A percentile compares a stretch with the other conserved stretches of the same genome.
phyloP scores from a whole-genome alignment of 2,329 filamentous ascomycete genomes.

The Claviceps sp. region DNA sequence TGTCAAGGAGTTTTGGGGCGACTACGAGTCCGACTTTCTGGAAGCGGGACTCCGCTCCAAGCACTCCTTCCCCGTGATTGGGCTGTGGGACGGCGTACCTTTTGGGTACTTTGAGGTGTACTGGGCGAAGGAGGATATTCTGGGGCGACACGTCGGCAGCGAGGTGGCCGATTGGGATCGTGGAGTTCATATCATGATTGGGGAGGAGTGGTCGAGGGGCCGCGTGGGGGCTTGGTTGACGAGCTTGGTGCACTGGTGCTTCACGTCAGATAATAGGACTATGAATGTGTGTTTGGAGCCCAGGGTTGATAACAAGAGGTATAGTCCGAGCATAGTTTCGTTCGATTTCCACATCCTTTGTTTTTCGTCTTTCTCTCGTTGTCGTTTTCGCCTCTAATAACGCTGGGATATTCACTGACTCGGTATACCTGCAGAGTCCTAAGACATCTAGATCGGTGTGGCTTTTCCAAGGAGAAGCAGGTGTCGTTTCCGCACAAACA shows the following conservation, averaged over 20 bases:
- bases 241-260: constrained; percentile 77
- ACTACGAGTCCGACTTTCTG: constrained; percentile 53
- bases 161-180: constrained; percentile 69
- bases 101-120: constrained; percentile 98
- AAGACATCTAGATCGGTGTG: constrained; percentile 55
- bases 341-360: not conserved
- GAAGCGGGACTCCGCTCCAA: constrained; percentile 46
- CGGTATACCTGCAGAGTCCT: constrained; percentile 12
- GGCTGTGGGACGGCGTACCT: constrained; percentile 84
- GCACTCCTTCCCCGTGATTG: constrained; percentile 83
- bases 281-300: constrained; percentile 79
- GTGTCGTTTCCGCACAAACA: constrained; percentile 87
- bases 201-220: constrained; percentile 83
- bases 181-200: constrained; percentile 77
- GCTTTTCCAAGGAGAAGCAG: constrained; percentile 80
- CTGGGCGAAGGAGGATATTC: constrained; percentile 85
- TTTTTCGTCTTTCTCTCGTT: not conserved
- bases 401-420: not conserved
- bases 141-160: constrained; percentile 56
- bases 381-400: not conserved
- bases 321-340: constrained; percentile 17
- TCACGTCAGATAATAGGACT: constrained; percentile 65
- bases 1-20: constrained; percentile 76
- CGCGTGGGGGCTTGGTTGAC: constrained; percentile 72
- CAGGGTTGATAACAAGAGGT: constrained; percentile 83